These are phyloP conservation scores for Pilatotrama ljubarskyi DNA, from an alignment of 768 basidiomycete genomes.

Conservation along the genomic window DNA sequence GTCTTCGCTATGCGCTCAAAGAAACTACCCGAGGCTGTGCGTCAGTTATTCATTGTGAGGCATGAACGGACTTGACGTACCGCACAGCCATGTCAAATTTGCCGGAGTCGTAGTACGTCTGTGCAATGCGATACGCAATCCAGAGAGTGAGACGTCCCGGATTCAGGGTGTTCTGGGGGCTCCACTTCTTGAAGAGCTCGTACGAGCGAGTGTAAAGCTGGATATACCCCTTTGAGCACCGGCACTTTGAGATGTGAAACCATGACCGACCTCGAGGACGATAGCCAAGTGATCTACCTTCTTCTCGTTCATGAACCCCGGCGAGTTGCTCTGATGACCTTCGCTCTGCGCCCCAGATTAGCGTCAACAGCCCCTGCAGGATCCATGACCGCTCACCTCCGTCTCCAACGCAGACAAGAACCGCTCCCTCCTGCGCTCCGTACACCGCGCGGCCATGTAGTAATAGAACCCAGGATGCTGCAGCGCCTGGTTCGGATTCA, in stretches of 20 bases:
- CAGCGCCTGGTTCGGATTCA: constrained; percentile 80
- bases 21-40: constrained; percentile 60
- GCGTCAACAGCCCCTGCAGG: background rate
- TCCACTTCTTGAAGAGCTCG: constrained; percentile 85
- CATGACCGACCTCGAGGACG: constrained; percentile 68
- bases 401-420: constrained; percentile 60
- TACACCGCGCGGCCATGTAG: constrained; percentile 84
- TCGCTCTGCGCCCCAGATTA: background rate
- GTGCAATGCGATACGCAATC: constrained; percentile 89
- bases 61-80: constrained; percentile 43
- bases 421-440: constrained; percentile 69
- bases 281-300: constrained; percentile 87
- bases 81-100: constrained; percentile 88
- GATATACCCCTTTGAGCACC: background rate
- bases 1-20: constrained; percentile 90
- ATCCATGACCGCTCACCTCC: constrained; percentile 45
- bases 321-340: constrained; percentile 38
- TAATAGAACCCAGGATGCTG: constrained; percentile 95
- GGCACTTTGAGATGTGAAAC: background rate
- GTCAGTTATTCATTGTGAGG: no score
- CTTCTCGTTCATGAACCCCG: constrained; percentile 85
- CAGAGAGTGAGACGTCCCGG: constrained; percentile 84
- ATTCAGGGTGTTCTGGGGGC: constrained; percentile 43
- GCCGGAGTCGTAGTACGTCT: constrained; percentile 75
- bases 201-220: constrained; percentile 95